Conservation (phyloP, 441 rosid genomes). For the Adansonia grandidieri region DNA sequence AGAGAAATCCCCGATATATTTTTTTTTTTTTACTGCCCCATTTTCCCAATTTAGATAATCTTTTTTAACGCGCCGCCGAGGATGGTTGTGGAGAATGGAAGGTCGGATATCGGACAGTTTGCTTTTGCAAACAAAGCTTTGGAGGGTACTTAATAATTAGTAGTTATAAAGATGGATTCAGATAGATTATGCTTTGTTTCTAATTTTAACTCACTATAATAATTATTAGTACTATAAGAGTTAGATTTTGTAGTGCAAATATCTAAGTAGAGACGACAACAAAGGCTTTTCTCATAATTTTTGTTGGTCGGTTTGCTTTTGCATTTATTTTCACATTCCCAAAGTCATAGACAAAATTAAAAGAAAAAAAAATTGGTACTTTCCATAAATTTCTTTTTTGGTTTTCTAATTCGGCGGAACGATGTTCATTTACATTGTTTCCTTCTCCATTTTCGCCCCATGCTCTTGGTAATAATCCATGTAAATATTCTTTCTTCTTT, state of each 20-base stretch:
- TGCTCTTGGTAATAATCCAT: no score
- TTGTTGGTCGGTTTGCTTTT: neutral
- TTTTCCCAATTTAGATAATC: neutral
- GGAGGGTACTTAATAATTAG: neutral
- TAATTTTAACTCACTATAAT: no score
- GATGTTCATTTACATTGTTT: no score
- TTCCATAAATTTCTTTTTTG: no score
- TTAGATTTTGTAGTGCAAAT: neutral
- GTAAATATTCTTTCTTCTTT: conserved; percentile 5
- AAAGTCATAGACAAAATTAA: neutral
- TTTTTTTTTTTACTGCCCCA: neutral
- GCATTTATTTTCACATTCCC: neutral
- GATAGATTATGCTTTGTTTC: neutral
- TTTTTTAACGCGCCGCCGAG: neutral
- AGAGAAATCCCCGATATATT: neutral
- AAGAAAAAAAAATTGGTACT: no score
- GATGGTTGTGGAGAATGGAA: neutral
- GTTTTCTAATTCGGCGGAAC: no score
- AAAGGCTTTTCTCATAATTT: no score
- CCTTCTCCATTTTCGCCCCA: no score
- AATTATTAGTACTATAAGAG: neutral
- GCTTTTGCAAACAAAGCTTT: no score
- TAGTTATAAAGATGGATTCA: neutral
- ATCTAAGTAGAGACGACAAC: neutral
- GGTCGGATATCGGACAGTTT: neutral